phyloP scores from a whole-genome alignment of 2,329 filamentous ascomycete genomes.

The Phialophora expanda region DNA sequence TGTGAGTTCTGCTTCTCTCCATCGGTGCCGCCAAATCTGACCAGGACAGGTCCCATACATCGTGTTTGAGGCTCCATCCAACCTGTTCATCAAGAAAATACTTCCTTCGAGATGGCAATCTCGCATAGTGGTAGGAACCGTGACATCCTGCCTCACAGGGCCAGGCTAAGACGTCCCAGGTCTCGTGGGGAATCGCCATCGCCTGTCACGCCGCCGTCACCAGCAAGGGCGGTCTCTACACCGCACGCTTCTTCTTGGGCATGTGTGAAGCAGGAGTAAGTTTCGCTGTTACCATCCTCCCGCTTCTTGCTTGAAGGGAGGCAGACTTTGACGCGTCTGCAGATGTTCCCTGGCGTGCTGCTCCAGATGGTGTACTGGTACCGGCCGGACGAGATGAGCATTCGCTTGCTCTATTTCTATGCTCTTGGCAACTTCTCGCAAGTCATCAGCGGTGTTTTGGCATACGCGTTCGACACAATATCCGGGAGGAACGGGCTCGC shows the following conservation, averaged over 20 bases:
- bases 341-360: slow-evolving; percentile 71
- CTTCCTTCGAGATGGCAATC: slow-evolving; percentile 58
- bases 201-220: slow-evolving; percentile 69
- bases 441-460: slow-evolving; percentile 45
- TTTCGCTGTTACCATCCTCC: neutral
- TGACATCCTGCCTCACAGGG: slow-evolving; percentile 66
- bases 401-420: slow-evolving; percentile 58
- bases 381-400: slow-evolving; percentile 67
- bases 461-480: slow-evolving; percentile 36
- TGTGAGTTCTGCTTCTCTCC: slow-evolving; percentile 37
- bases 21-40: neutral
- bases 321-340: neutral
- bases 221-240: slow-evolving; percentile 58
- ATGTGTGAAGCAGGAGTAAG: slow-evolving; percentile 62
- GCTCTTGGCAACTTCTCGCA: slow-evolving; percentile 43
- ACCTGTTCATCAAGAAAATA: slow-evolving; percentile 71
- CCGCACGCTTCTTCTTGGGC: slow-evolving; percentile 70
- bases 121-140: slow-evolving; percentile 40
- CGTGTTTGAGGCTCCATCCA: slow-evolving; percentile 72
- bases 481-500: slow-evolving; percentile 32
- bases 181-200: slow-evolving; percentile 68
- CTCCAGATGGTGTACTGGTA: slow-evolving; percentile 74
- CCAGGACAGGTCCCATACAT: slow-evolving; percentile 67
- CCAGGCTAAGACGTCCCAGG: slow-evolving; percentile 56
- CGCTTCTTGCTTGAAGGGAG: neutral